These are phyloP conservation scores for Calonectria ilicicola DNA, from an alignment of 2,329 filamentous ascomycete species.

Conservation along the genomic window DNA sequence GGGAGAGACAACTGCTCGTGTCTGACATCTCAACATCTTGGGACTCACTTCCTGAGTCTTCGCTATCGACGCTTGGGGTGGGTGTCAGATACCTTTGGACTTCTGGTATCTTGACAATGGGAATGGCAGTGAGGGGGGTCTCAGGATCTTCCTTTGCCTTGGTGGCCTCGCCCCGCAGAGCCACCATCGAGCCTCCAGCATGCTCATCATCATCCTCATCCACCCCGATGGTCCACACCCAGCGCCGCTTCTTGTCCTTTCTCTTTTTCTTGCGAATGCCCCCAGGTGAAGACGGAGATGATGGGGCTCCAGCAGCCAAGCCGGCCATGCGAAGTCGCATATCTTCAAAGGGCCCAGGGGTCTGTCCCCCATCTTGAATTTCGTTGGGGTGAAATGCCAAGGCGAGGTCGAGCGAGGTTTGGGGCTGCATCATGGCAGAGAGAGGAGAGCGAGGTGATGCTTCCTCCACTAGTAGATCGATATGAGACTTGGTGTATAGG, in stretches of 20 bases:
- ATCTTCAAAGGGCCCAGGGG: conserved; percentile 73
- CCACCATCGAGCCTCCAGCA: conserved; percentile 56
- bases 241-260: conserved; percentile 71
- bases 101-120: conserved; percentile 25
- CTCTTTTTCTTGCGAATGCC: conserved; percentile 66
- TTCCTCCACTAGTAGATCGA: conserved; percentile 72
- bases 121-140: conserved; percentile 40
- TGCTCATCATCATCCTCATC: conserved; percentile 60
- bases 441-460: conserved; percentile 60
- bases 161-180: conserved; percentile 50
- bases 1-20: conserved; percentile 51
- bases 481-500: conserved; percentile 72
- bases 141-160: conserved; percentile 32
- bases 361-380: conserved; percentile 71
- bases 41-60: conserved; percentile 44
- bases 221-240: conserved; percentile 75
- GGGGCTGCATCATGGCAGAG: conserved; percentile 46
- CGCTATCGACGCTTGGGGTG: conserved; percentile 56
- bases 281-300: conserved; percentile 54
- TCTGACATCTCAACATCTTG: conserved; percentile 66
- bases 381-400: conserved; percentile 66
- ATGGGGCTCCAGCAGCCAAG: conserved; percentile 55
- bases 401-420: conserved; percentile 60
- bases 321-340: conserved; percentile 69
- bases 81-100: conserved; percentile 41